Percentiles rank a stretch among this genome's conserved stretches.
These are phyloP conservation scores for Urostyla sp. DNA, from an alignment of 73 alveolate genomes.

Conservation along the genomic window DNA sequence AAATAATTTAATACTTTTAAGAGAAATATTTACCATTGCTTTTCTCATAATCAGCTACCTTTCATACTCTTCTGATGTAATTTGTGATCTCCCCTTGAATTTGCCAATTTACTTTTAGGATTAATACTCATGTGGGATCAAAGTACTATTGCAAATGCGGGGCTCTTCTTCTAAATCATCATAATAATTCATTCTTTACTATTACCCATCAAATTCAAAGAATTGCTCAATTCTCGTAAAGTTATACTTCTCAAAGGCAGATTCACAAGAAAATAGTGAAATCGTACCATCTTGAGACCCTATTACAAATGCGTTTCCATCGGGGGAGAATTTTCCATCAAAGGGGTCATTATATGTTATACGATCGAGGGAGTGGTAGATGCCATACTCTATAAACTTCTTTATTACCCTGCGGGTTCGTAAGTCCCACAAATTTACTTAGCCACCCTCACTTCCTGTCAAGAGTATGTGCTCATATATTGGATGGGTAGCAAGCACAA, in stretches of 20 bases:
- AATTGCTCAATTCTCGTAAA: constrained; percentile 64
- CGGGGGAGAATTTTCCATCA: constrained; percentile 66
- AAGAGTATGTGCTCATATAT: constrained; percentile 43
- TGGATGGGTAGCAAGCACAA: constrained; percentile 67
- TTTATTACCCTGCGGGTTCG: constrained; percentile 5
- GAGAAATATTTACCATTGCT: too few relatives aligned
- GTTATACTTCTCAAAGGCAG: background rate
- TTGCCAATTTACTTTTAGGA: constrained; percentile 35
- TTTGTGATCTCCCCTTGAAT: background rate
- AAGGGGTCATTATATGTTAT: constrained; percentile 29
- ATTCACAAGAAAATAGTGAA: constrained; percentile 28
- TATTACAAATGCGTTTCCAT: constrained; percentile 54
- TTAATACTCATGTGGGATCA: constrained; percentile 40
- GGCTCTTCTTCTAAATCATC: constrained; percentile 46
- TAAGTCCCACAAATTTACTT: constrained; percentile 47
- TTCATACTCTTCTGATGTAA: constrained; percentile 39
- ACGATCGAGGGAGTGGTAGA: constrained; percentile 42
- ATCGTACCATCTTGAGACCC: constrained; percentile 42
- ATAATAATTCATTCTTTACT: constrained; percentile 1
- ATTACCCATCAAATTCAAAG: constrained; percentile 23
- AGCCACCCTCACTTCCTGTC: constrained; percentile 65
- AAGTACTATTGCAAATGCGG: constrained; percentile 17
- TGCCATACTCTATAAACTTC: constrained; percentile 57
- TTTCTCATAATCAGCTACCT: constrained; percentile 16
- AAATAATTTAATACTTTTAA: too few relatives aligned